phyloP scores from a whole-genome alignment of 140 eudicot species.

The Erigeron philadelphicus region DNA sequence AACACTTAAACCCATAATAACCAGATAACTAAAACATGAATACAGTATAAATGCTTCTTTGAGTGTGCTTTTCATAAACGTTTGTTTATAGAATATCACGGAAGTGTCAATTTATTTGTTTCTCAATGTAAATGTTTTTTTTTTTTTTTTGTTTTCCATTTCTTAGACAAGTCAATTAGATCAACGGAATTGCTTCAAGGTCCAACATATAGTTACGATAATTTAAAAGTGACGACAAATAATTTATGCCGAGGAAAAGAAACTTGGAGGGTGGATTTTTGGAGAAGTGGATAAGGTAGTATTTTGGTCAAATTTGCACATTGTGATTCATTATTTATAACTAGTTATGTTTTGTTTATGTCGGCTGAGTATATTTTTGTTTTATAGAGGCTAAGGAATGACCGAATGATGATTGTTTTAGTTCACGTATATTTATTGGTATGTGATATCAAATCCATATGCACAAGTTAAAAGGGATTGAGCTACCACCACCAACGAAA shows the following conservation, averaged over 20 bases:
- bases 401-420: background rate
- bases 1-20: too few species aligned
- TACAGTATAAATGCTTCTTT: too few species aligned
- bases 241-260: constrained; percentile 43
- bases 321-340: background rate
- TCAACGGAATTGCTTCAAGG: constrained; percentile 50
- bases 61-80: too few species aligned
- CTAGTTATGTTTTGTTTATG: background rate
- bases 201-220: constrained; percentile 45
- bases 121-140: too few species aligned
- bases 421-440: background rate
- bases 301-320: background rate
- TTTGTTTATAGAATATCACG: too few species aligned
- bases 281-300: constrained; percentile 62
- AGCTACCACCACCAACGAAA: constrained; percentile 76
- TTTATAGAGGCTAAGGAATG: background rate
- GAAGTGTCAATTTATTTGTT: background rate
- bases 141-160: too few species aligned
- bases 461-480: constrained; percentile 74
- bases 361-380: background rate
- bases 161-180: constrained; percentile 37
- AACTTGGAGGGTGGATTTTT: constrained; percentile 54
- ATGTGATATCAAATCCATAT: constrained; percentile 35
- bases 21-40: too few species aligned
- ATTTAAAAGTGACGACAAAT: constrained; percentile 43